Percentiles rank a stretch among this genome's conserved stretches.
phyloP scores from a whole-genome alignment of 164 flowering plant genomes.

The Kingdonia uniflora region DNA sequence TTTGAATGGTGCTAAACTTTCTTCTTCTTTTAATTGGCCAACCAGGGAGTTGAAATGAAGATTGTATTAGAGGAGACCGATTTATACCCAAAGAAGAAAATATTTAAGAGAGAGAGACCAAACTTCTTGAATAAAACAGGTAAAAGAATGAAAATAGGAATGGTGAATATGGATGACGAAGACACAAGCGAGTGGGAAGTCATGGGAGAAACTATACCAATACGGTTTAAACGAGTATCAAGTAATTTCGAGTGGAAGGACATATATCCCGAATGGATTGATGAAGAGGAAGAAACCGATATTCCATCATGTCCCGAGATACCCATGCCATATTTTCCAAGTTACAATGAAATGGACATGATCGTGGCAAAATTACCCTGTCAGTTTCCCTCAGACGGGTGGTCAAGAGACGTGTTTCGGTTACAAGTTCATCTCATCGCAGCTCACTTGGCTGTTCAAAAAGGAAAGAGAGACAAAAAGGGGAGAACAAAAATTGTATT shows the following conservation, averaged over 20 bases:
- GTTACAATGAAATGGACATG: slow-evolving; percentile 36
- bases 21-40: slow-evolving; percentile 26
- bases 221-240: slow-evolving; percentile 42
- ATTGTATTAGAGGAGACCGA: slow-evolving; percentile 32
- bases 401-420: slow-evolving; percentile 61
- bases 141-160: slow-evolving; percentile 41
- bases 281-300: slow-evolving; percentile 76
- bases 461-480: slow-evolving; percentile 37
- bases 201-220: slow-evolving; percentile 19
- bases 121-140: slow-evolving; percentile 34
- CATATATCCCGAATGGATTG: slow-evolving; percentile 94
- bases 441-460: slow-evolving; percentile 56
- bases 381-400: slow-evolving; percentile 43
- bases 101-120: slow-evolving; percentile 39
- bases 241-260: slow-evolving; percentile 53
- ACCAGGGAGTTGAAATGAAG: slow-evolving; percentile 38
- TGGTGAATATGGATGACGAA: slow-evolving; percentile 67
- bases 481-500: slow-evolving; percentile 46
- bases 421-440: slow-evolving; percentile 67
- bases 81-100: slow-evolving; percentile 6
- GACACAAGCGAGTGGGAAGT: slow-evolving; percentile 43
- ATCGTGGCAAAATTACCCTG: slow-evolving; percentile 75
- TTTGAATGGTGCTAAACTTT: no score
- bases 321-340: slow-evolving; percentile 57
- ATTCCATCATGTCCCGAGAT: slow-evolving; percentile 70